Evolutionary conservation across 1,284 basidiomycete species (phyloP), one percentile per base, ranked within the genome.

Genomic region (Grifola frondosa): DNA sequence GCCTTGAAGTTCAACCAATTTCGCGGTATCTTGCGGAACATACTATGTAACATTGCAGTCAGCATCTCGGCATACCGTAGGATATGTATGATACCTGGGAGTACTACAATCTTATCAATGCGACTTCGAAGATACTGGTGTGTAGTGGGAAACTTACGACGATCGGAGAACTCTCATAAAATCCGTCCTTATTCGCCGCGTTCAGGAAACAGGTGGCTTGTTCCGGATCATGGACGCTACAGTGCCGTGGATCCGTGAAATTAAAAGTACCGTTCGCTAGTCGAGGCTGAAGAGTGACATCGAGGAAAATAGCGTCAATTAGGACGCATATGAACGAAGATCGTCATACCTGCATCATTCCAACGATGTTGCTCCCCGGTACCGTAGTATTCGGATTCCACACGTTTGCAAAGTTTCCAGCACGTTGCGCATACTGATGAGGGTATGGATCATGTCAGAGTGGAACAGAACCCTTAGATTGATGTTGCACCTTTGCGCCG

Each of bases 211-310:
- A 84, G 1, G 77, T 80, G 3, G 78, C 69, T 23, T 71, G 61
- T 3, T 64, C 61, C 0, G 80, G 80, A 54, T 82, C 80, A 47
- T 82, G 73, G 28, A 76, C 68, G 54, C 79, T 82, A 54, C 81
- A 85, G 58, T 83, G 81, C 15, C 81, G 65, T 0, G 81, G 81
- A 57, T 84, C 80, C 5, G 80, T 83, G 48, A 74, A 81, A 53
- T 77, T 78, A 62, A 77, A 84, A 0, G 75, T 76, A 4, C 81
- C 81, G 51, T 82, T 75, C 4, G 69, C 65, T 49, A 78, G 81
- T 8, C 77, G 69, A 10, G 77, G 79, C 77, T 83, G 44, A 7
- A 48, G 31, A 44, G 42, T 6, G 19, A 7, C 22, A 30, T 13
- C n/a, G 16, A 29, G 13, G 19, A 19, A 19, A 16, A 34, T n/a